Percentiles rank a stretch among this genome's conserved stretches.
phyloP scores from a whole-genome alignment of 768 basidiomycete species.

The Agaricus sinodeliciosus region DNA sequence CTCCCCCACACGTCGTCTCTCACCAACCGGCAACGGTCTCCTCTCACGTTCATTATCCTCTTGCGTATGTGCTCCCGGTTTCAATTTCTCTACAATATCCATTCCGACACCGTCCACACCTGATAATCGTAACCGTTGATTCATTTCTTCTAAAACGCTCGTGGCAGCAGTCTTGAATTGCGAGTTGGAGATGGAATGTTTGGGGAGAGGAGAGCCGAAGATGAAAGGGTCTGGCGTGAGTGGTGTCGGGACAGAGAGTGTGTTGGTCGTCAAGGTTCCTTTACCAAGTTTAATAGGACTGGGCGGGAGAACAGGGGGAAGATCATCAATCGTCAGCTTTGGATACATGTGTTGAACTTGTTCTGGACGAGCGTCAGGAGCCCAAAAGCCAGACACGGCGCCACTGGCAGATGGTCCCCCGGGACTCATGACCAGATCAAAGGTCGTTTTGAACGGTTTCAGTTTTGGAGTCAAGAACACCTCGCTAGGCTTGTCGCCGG shows the following conservation, averaged over 20 bases:
- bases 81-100: slow-evolving; percentile 37
- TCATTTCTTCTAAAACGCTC: slow-evolving; percentile 80
- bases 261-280: slow-evolving; percentile 14
- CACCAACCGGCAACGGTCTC: slow-evolving; percentile 23
- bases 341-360: slow-evolving; percentile 29
- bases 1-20: slow-evolving; percentile 13
- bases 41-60: slow-evolving; percentile 19
- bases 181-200: slow-evolving; percentile 53
- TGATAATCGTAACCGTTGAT: slow-evolving; percentile 53
- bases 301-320: slow-evolving; percentile 16
- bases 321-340: slow-evolving; percentile 27
- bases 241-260: slow-evolving; percentile 6
- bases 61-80: slow-evolving; percentile 21
- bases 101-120: slow-evolving; percentile 45
- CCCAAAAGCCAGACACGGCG: slow-evolving; percentile 23
- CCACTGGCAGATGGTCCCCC: slow-evolving; percentile 12
- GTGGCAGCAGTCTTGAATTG: slow-evolving; percentile 62
- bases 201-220: slow-evolving; percentile 71
- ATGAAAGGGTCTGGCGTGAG: slow-evolving; percentile 47
- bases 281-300: slow-evolving; percentile 2
- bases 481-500: slow-evolving; percentile 11
- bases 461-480: slow-evolving; percentile 50
- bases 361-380: slow-evolving; percentile 19
- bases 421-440: slow-evolving; percentile 64
- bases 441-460: slow-evolving; percentile 57